Evolutionary conservation across 163 green algal genomes (phyloP).

Genomic region (Scenedesmus sp.): DNA sequence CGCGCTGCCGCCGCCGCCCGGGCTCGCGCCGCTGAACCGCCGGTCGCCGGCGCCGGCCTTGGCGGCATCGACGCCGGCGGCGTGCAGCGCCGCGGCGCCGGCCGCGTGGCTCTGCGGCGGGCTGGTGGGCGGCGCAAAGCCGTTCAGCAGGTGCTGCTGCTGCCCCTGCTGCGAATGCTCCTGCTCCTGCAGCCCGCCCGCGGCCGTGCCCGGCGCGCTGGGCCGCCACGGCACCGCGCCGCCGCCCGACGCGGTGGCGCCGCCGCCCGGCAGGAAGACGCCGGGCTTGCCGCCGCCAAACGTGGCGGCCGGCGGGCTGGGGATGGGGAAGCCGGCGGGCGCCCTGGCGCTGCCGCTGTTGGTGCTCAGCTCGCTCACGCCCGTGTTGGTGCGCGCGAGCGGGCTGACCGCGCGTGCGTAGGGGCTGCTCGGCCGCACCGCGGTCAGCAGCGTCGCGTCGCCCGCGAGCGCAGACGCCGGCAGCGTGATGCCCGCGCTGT

Average conservation of each 20-base stretch:
- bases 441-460: conserved; percentile 21
- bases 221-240: not conserved
- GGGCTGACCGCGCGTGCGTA: conserved; percentile 30
- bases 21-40: no score
- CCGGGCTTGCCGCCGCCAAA: no score
- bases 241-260: not conserved
- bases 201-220: not conserved
- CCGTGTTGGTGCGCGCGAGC: conserved; percentile 7
- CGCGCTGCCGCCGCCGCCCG: not conserved
- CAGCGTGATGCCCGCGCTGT: conserved; percentile 5
- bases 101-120: no score
- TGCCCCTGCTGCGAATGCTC: conserved; percentile 18
- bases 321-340: no score
- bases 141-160: not conserved
- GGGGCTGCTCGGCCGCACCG: conserved; percentile 32
- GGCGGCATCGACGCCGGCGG: no score
- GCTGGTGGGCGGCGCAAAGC: no score
- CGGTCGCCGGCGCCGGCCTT: no score
- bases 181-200: not conserved
- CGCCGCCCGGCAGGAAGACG: not conserved
- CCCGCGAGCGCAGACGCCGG: conserved; percentile 10
- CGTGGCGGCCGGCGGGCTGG: no score
- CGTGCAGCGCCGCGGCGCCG: no score
- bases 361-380: conserved; percentile 4
- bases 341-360: no score